Conservation (phyloP, 2,329 filamentous ascomycete species). For the Xylariales sp. region DNA sequence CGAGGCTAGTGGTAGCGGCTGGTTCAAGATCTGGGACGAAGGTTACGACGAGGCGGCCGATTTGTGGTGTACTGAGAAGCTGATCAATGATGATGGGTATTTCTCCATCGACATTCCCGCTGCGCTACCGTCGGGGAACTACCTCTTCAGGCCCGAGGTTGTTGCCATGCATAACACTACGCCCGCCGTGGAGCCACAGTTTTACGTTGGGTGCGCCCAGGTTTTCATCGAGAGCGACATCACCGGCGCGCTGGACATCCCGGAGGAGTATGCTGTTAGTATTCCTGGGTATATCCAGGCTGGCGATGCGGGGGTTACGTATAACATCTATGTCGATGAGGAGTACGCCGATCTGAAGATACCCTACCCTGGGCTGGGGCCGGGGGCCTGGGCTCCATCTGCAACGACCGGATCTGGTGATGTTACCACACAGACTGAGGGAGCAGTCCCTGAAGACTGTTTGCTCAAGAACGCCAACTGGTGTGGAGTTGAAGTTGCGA, state of each 20-base stretch:
- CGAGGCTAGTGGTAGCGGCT: conserved; percentile 57
- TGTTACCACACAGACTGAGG: conserved; percentile 35
- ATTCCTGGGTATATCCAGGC: conserved; percentile 63
- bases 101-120: conserved; percentile 58
- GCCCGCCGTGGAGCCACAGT: conserved; percentile 58
- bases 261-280: conserved; percentile 45
- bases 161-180: conserved; percentile 61
- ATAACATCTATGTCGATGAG: conserved; percentile 44
- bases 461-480: conserved; percentile 67
- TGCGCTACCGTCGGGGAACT: conserved; percentile 60
- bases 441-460: conserved; percentile 50
- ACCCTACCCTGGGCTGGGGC: conserved; percentile 55
- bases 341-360: conserved; percentile 38
- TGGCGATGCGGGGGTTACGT: conserved; percentile 51
- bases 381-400: conserved; percentile 42
- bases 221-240: conserved; percentile 53
- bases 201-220: conserved; percentile 69
- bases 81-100: conserved; percentile 60
- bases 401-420: conserved; percentile 9
- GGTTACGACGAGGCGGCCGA: conserved; percentile 52
- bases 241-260: conserved; percentile 41
- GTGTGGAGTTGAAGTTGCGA: conserved; percentile 58
- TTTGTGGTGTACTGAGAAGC: conserved; percentile 66
- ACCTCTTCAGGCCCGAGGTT: conserved; percentile 65
- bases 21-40: conserved; percentile 75